Base-by-base conservation (phyloP, 2,329 filamentous ascomycete genomes). In the Annulohypoxylon truncatum region DNA sequence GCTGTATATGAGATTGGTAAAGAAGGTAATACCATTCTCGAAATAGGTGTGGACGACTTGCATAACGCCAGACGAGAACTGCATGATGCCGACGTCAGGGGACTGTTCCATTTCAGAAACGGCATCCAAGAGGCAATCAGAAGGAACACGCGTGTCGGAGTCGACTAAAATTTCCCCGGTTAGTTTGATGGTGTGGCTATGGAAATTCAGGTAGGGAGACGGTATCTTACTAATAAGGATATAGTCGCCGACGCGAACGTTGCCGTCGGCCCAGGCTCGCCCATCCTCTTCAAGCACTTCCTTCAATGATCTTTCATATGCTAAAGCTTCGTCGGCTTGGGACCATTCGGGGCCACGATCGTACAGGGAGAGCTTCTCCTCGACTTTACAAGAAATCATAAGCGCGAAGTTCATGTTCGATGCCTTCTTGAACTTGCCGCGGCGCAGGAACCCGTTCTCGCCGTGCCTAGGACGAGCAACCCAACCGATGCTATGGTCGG, bases 401-500 rank as follows among this genome's bases (percentile, higher is more conserved):
- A 92, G 80, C 2, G 84, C 89, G 73, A 89, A 92, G 76, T 92
- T 92, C 90, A 92, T 92, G 79, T 92, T 92, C 26, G 89, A 91
- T 1, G 89, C 89, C 78, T 91, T 91, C 80, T 91, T 91, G 81
- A 91, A 91, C 75, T 90, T 90, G 58, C 89, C 89, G 24, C 76
- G 76, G 13, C 76, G 76, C 63, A 80, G 69, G 77, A 91, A 91
- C 18, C 87, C 87, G 66, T 89, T 84, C 68, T 88, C 86, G 47
- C 86, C 87, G 67, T 91, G 86, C 72, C 83, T 85, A 12, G 89
- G 89, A 26, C 89, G 86, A 15, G 89, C 88, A 1, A 90, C 87
- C 89, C 89, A 91, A 51, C 89, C 89, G 70, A 91, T 90, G 74
- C 86, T 89, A 77, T 91, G 86, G 70, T 90, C 88, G 24, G 87